Percentiles rank a stretch among this genome's conserved stretches.
phyloP scores from a whole-genome alignment of 768 basidiomycete genomes.

The Lanmaoa rubissima region DNA sequence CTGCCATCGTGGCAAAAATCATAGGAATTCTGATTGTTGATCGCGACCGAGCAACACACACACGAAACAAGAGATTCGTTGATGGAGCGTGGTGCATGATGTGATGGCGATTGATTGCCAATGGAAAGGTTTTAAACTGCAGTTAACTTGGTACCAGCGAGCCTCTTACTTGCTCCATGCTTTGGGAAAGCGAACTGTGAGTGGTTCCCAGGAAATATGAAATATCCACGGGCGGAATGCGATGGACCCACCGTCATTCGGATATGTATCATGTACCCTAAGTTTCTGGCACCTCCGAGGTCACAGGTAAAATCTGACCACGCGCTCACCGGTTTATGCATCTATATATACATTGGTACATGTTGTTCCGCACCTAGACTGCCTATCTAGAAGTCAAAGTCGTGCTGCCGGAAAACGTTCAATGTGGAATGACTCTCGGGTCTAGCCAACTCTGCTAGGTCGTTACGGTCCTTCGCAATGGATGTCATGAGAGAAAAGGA shows the following conservation, averaged over 20 bases:
- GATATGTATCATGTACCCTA: too few relatives aligned
- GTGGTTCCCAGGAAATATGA: background rate
- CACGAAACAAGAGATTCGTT: background rate
- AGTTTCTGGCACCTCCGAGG: background rate
- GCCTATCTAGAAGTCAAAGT: constrained; percentile 78
- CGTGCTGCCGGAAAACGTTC: constrained; percentile 73
- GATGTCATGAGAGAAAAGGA: background rate
- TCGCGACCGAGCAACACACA: background rate
- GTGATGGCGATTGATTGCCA: background rate
- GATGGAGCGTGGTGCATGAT: background rate
- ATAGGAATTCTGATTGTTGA: background rate
- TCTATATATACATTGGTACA: background rate
- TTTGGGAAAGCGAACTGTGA: background rate
- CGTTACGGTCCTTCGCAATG: constrained; percentile 61
- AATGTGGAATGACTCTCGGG: constrained; percentile 60
- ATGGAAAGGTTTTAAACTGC: background rate
- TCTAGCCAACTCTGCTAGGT: constrained; percentile 76
- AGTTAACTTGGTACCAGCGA: background rate
- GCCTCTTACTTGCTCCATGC: background rate
- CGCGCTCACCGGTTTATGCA: background rate
- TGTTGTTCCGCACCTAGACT: background rate
- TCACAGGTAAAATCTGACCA: background rate
- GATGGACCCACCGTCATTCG: background rate
- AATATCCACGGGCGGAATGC: background rate
- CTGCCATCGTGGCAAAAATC: background rate